Conservation (phyloP, 768 basidiomycete genomes). For the Rhizopogon sp. region DNA sequence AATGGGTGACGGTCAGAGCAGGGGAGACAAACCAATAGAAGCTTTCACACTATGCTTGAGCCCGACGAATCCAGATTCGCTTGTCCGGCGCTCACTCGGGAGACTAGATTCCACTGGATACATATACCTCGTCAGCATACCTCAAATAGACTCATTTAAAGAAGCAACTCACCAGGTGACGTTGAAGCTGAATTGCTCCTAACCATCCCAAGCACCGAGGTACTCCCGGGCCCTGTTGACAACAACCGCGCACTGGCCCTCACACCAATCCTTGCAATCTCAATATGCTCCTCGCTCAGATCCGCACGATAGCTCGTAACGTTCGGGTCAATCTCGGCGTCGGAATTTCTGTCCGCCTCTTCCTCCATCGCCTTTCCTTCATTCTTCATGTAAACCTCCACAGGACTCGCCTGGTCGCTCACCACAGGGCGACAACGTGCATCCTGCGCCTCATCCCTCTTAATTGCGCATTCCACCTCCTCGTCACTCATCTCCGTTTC, state of each 20-base stretch:
- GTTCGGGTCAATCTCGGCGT: constrained; percentile 3
- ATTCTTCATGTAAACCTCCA: constrained; percentile 1
- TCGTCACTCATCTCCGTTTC: constrained; percentile 12
- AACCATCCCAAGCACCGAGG: constrained; percentile 8
- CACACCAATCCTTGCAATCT: constrained; percentile 24
- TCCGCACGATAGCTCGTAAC: constrained; percentile 5
- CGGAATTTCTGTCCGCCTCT: constrained; percentile 6
- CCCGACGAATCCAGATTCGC: constrained; percentile 38
- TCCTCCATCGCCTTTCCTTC: neutral
- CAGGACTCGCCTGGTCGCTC: constrained; percentile 1
- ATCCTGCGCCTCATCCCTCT: constrained; percentile 20
- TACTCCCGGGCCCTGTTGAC: constrained; percentile 18
- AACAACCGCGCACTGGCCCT: constrained; percentile 24
- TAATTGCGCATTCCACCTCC: constrained; percentile 24
- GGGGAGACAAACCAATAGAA: constrained; percentile 56
- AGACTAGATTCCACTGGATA: constrained; percentile 14
- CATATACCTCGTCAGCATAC: neutral
- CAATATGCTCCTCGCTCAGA: constrained; percentile 23
- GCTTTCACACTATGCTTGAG: constrained; percentile 69
- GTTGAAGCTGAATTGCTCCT: constrained; percentile 10
- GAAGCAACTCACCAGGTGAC: constrained; percentile 1
- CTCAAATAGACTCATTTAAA: neutral
- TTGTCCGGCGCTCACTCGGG: constrained; percentile 20
- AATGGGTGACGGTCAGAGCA: neutral
- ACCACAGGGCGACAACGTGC: constrained; percentile 1